phyloP scores from a whole-genome alignment of 352 stramenopile genomes.

The Phytophthora pluvialis region DNA sequence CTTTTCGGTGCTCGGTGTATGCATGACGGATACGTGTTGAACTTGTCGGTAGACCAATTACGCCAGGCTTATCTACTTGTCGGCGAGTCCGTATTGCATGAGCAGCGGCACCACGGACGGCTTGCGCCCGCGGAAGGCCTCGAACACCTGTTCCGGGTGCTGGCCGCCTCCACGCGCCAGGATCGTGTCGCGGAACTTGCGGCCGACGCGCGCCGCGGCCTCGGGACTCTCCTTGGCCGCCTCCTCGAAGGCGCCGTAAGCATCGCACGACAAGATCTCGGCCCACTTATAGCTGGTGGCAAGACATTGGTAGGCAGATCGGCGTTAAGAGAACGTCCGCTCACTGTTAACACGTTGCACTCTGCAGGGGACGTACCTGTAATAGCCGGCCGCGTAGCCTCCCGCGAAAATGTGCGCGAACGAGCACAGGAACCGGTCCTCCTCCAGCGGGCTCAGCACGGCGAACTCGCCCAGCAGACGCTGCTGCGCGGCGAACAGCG shows the following conservation, averaged over 20 bases:
- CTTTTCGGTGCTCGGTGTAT: constrained; percentile 3
- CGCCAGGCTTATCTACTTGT: constrained; percentile 22
- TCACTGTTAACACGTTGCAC: constrained; percentile 14
- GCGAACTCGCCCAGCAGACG: constrained; percentile 85
- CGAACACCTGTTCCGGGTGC: constrained; percentile 94
- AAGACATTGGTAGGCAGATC: too few relatives aligned
- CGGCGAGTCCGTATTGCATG: constrained; percentile 92
- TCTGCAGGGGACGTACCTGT: constrained; percentile 69
- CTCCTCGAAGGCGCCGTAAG: constrained; percentile 98
- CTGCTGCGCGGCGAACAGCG: constrained; percentile 95
- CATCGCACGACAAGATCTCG: constrained; percentile 97
- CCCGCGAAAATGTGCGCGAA: constrained; percentile 99
- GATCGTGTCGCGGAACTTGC: constrained; percentile 95
- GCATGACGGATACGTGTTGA: constrained; percentile 12
- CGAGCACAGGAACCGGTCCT: constrained; percentile 98
- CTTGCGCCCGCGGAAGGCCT: constrained; percentile 95
- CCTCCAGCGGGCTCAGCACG: constrained; percentile 90
- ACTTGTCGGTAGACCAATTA: constrained; percentile 6
- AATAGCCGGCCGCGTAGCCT: constrained; percentile 98
- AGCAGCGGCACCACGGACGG: constrained; percentile 94
- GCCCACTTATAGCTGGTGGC: constrained; percentile 93
- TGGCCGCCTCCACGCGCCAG: constrained; percentile 87
- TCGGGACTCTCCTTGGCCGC: constrained; percentile 62
- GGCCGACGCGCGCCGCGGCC: constrained; percentile 84
- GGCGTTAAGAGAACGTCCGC: background rate